Percentiles rank a stretch among this genome's conserved stretches.
Evolutionary conservation across 345 rosid species (phyloP).

Genomic region (Eucalyptus regnans): DNA sequence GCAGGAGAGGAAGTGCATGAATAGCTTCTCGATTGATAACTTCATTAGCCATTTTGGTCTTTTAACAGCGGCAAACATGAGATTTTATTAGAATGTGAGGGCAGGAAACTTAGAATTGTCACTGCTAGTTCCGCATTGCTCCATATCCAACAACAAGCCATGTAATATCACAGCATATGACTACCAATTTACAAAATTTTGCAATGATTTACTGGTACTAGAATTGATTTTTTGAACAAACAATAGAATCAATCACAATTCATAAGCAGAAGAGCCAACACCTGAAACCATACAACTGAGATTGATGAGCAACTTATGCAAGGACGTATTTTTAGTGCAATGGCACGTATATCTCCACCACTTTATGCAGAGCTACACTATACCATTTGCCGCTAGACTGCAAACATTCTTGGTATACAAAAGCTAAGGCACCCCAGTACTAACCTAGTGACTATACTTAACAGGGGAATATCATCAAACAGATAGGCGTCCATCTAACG

Average conservation of each 20-base stretch:
- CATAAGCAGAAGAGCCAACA: background rate
- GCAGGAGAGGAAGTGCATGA: background rate
- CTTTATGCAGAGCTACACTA: background rate
- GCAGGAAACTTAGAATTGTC: background rate
- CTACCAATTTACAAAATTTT: background rate
- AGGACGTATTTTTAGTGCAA: background rate
- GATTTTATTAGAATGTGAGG: background rate
- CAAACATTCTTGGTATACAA: background rate
- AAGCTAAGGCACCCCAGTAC: background rate
- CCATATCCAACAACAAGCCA: background rate
- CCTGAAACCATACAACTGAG: background rate
- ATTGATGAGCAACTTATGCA: background rate
- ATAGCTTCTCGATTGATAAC: background rate
- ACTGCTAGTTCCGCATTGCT: background rate
- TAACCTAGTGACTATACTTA: background rate
- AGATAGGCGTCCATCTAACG: background rate
- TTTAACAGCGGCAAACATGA: background rate
- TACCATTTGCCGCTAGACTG: background rate
- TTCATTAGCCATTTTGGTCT: background rate
- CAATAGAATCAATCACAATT: background rate
- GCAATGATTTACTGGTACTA: background rate
- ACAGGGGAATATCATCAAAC: background rate
- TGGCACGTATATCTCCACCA: background rate
- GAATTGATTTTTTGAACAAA: background rate
- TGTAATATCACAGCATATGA: background rate